A percentile compares a stretch with the other conserved stretches of the same genome.
Evolutionary conservation across 1,139 yeast genomes (phyloP).

Genomic region (Blastobotrys indianensis): DNA sequence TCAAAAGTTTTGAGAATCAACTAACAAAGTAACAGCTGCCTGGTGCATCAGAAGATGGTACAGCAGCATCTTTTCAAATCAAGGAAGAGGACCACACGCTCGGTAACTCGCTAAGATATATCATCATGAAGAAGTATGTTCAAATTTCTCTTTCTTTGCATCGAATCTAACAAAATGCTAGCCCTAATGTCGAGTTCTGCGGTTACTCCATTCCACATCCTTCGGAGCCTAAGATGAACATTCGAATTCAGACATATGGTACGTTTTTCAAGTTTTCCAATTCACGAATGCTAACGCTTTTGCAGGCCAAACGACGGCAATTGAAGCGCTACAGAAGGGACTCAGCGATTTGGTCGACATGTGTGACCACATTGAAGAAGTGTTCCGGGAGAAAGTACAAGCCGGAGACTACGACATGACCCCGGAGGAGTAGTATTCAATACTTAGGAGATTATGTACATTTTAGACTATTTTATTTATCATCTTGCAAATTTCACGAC

Average conservation of each 20-base stretch:
- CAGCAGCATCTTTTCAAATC: conserved; percentile 92
- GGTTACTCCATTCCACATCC: conserved; percentile 99
- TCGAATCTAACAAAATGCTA: conserved; percentile 13
- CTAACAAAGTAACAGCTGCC: conserved; percentile 44
- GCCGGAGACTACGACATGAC: conserved; percentile 10
- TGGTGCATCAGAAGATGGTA: conserved; percentile 91
- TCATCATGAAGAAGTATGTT: conserved; percentile 81
- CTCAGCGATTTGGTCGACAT: conserved; percentile 76
- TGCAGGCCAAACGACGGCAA: conserved; percentile 60
- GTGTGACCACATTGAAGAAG: conserved; percentile 77
- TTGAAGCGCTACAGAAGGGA: conserved; percentile 90
- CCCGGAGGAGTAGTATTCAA: neutral
- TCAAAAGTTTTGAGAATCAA: neutral
- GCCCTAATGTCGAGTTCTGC: conserved; percentile 94
- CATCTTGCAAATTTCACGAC: too few species aligned
- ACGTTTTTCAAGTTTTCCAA: neutral
- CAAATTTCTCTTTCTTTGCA: neutral
- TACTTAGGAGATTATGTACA: too few species aligned
- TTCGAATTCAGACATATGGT: conserved; percentile 89
- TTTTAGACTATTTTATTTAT: too few species aligned
- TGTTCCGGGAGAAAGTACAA: conserved; percentile 42
- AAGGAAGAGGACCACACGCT: conserved; percentile 91
- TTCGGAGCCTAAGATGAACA: conserved; percentile 80
- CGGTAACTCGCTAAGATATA: conserved; percentile 87
- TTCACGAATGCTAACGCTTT: neutral